phyloP scores from a whole-genome alignment of 2,329 filamentous ascomycete species.

The Pezicula neosporulosa region DNA sequence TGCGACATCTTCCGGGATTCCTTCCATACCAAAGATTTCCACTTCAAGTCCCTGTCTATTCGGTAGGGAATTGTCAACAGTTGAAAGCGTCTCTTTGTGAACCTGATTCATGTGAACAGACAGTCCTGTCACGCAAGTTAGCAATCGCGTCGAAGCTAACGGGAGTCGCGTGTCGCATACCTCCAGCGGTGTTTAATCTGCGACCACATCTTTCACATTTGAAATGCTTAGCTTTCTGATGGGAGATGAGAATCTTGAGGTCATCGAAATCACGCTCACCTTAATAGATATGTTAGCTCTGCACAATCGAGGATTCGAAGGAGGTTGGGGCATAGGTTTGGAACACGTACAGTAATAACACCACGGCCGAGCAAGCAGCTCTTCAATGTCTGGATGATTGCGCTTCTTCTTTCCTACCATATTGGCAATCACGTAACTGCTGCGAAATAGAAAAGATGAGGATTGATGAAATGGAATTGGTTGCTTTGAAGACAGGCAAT shows the following conservation, averaged over 20 bases:
- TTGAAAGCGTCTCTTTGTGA: conserved; percentile 85
- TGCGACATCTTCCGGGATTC: conserved; percentile 82
- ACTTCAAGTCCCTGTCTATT: conserved; percentile 83
- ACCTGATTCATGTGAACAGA: conserved; percentile 98
- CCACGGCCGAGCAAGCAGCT: conserved; percentile 84
- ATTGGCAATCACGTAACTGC: conserved; percentile 14
- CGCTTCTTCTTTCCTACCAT: conserved; percentile 89
- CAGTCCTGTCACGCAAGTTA: conserved; percentile 57
- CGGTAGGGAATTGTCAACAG: conserved; percentile 88
- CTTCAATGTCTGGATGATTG: conserved; percentile 80
- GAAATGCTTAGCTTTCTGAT: conserved; percentile 99
- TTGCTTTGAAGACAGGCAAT: conserved; percentile 1
- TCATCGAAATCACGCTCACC: conserved; percentile 97
- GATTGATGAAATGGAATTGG: conserved; percentile 1
- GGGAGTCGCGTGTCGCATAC: conserved; percentile 43
- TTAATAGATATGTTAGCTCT: conserved; percentile 35
- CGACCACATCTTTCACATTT: conserved; percentile 91
- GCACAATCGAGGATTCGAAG: background rate
- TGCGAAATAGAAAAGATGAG: background rate
- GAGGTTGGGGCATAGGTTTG: background rate
- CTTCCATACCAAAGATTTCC: conserved; percentile 98
- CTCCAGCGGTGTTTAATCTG: conserved; percentile 89
- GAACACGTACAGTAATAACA: conserved; percentile 83
- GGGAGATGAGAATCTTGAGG: conserved; percentile 90
- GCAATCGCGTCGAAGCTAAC: conserved; percentile 9